phyloP scores from a whole-genome alignment of 2,329 filamentous ascomycete genomes.

The Thielaviopsis musarum region DNA sequence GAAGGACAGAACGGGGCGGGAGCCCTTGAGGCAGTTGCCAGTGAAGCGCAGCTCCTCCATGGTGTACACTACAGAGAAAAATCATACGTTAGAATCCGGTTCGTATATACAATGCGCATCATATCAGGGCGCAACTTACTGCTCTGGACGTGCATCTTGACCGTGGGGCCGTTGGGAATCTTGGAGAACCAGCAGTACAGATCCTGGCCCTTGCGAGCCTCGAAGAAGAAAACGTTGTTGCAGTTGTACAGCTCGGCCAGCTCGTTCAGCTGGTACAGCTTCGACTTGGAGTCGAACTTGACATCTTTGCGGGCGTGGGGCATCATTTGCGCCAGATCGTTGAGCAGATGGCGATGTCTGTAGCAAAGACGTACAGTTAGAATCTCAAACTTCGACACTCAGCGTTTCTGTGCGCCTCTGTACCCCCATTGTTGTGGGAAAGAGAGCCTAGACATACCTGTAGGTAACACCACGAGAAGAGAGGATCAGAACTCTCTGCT shows the following conservation, averaged over 20 bases:
- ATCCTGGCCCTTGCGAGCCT: conserved; percentile 87
- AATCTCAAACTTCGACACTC: not conserved
- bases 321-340: conserved; percentile 74
- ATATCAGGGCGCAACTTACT: conserved; percentile 25
- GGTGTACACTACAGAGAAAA: conserved; percentile 50
- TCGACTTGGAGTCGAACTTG: conserved; percentile 92
- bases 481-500: conserved; percentile 70
- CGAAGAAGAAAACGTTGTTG: conserved; percentile 90
- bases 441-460: conserved; percentile 32
- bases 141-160: conserved; percentile 63
- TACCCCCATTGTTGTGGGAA: not conserved
- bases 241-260: conserved; percentile 66
- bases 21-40: conserved; percentile 91
- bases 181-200: conserved; percentile 89
- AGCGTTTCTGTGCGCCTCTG: conserved; percentile 12
- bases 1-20: conserved; percentile 79
- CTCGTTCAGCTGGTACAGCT: conserved; percentile 68
- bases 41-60: conserved; percentile 96
- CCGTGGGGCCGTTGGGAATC: conserved; percentile 52
- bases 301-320: conserved; percentile 88
- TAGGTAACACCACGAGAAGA: conserved; percentile 86
- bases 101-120: not conserved
- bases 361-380: conserved; percentile 6
- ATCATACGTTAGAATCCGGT: not conserved
- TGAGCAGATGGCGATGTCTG: conserved; percentile 84